Evolutionary conservation across 805 yeast species (phyloP).

Genomic region (Lipomyces anomalus): DNA sequence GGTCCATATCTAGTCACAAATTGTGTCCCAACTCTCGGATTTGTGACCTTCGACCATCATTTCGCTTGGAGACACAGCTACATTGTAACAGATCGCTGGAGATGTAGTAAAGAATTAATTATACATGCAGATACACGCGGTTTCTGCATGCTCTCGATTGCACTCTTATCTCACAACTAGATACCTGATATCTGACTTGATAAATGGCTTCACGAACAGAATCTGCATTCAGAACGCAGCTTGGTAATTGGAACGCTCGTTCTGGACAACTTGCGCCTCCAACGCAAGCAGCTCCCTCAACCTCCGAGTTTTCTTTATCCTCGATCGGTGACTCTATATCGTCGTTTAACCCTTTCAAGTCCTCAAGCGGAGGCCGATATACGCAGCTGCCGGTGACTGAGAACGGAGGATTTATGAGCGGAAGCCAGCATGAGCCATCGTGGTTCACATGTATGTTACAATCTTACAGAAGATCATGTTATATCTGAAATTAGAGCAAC

Average conservation of each 20-base stretch:
- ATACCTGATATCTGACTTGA: no score
- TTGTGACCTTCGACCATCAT: no score
- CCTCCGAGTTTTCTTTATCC: constrained; percentile 14
- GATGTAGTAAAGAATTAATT: no score
- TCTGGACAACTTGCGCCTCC: constrained; percentile 7
- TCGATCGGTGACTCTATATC: constrained; percentile 10
- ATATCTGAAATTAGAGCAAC: not conserved
- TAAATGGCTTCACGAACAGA: no score
- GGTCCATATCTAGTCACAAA: no score
- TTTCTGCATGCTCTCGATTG: no score
- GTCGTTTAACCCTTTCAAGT: constrained; percentile 18
- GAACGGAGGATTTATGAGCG: constrained; percentile 40
- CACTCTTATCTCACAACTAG: no score
- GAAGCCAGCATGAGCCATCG: constrained; percentile 52
- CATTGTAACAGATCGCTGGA: no score
- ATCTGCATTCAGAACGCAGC: constrained; percentile 22
- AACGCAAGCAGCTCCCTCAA: constrained; percentile 7
- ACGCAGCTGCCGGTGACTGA: constrained; percentile 59
- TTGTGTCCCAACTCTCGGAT: no score
- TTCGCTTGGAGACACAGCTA: no score
- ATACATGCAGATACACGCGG: no score
- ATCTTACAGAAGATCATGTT: no score
- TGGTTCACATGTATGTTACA: constrained; percentile 50
- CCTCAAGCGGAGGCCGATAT: constrained; percentile 34
- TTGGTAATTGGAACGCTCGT: constrained; percentile 20